Conservation (phyloP, 768 basidiomycete genomes). For the Solioccasus polychromus region DNA sequence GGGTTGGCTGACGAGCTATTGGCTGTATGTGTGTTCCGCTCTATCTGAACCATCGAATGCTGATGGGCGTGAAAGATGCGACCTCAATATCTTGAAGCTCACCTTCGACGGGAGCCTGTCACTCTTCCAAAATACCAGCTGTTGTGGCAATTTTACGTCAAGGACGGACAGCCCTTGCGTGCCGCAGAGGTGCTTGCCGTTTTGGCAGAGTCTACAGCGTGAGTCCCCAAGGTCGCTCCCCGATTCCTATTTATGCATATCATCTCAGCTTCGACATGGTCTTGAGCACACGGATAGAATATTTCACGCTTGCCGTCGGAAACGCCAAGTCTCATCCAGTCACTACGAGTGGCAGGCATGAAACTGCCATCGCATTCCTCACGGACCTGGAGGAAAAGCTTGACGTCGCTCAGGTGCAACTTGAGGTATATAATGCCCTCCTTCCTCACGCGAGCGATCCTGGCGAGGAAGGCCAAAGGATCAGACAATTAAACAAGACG, state of each 20-base stretch:
- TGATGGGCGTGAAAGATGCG: conserved; percentile 56
- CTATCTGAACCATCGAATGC: conserved; percentile 2
- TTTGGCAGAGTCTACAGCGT: conserved; percentile 85
- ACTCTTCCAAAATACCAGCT: conserved; percentile 83
- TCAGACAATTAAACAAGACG: conserved; percentile 53
- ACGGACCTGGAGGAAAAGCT: conserved; percentile 93
- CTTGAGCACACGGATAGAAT: conserved; percentile 80
- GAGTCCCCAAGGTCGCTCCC: conserved; percentile 23
- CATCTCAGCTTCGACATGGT: conserved; percentile 56
- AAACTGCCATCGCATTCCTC: conserved; percentile 93
- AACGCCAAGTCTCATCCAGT: conserved; percentile 95
- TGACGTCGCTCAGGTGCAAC: conserved; percentile 94
- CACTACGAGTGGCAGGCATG: conserved; percentile 70
- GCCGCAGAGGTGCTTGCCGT: conserved; percentile 84
- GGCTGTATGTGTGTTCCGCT: conserved; percentile 55
- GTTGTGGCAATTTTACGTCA: conserved; percentile 96
- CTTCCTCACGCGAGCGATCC: conserved; percentile 59
- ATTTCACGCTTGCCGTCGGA: conserved; percentile 89
- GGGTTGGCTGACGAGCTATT: conserved; percentile 84
- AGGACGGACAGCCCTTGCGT: conserved; percentile 80
- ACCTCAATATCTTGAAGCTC: conserved; percentile 84
- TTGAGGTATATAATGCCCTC: conserved; percentile 80
- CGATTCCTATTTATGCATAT: neutral
- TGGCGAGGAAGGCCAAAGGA: conserved; percentile 59
- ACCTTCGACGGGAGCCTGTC: conserved; percentile 77